Base-by-base conservation (phyloP, 2,329 filamentous ascomycete species). In the Furcasterigmium sp. region DNA sequence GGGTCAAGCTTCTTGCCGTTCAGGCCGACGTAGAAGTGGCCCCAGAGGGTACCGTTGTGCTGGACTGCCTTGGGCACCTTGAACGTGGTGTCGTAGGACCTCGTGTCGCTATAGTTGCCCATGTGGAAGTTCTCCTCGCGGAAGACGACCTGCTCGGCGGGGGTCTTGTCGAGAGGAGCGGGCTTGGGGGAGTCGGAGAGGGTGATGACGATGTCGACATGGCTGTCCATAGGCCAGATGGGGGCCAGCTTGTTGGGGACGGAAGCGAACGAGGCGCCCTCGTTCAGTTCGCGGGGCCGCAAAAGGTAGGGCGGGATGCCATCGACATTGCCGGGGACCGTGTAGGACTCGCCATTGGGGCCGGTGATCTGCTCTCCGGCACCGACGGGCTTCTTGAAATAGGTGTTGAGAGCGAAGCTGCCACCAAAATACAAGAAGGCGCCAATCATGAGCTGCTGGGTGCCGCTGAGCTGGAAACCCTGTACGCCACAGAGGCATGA, bases 1-100 rank as follows among this genome's bases (percentile, higher is more conserved):
- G 91, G 91, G 56, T 97, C 91, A 25, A 95, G 69, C 44, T 78
- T 74, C 46, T 80, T 78, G 42, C 91, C 91, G 9, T 82, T 69
- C 51, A 95, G 78, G 10, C 82, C 88, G 47, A 97, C 72, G 56
- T 90, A 95, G 65, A 97, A 94, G 63, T 98, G 93, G 3, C 87
- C 91, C 82, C 88, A 96, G 9, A 98, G 76, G 1, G 91, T 96
- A 26, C 88, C 90, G 61, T 97, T 97, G 53, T 90, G 77, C 71
- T 96, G 91, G 1, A 95, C 90, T 34, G 80, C 74, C 48, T 74
- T 72, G 3, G 93, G 91, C 4, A 97, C 82, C 3, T 74, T 67
- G 59, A 98, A 89, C 29, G 74, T 83, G 7, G 86, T 87, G 53
- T 91, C 83, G 45, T 91, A 76, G 43, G 84, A 75, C 45, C 93